Evolutionary conservation across 768 basidiomycete genomes (phyloP).

Genomic region (Butyriboletus loyo): DNA sequence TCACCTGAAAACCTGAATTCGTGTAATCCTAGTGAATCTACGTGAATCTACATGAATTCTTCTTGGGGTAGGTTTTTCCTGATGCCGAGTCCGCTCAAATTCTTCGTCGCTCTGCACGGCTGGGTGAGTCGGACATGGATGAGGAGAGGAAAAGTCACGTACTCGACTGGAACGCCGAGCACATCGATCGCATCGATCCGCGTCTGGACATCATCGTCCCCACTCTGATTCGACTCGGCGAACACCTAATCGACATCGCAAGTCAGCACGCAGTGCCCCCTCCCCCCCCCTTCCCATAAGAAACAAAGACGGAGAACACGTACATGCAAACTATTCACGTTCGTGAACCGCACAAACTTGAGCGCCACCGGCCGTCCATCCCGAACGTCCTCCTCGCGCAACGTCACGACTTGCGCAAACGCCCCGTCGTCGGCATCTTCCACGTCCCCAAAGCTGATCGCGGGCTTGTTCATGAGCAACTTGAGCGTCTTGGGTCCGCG

Average conservation of each 20-base stretch:
- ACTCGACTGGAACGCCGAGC: conserved; percentile 59
- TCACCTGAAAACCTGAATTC: too few relatives aligned
- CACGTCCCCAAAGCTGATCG: conserved; percentile 66
- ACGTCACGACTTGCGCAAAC: conserved; percentile 55
- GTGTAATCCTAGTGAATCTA: too few relatives aligned
- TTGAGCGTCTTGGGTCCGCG: conserved; percentile 63
- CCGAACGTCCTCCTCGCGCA: conserved; percentile 47
- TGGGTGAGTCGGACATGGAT: conserved; percentile 1
- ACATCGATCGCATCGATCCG: conserved; percentile 67
- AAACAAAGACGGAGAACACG: background rate
- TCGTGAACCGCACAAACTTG: conserved; percentile 68
- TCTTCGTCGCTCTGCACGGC: conserved; percentile 34
- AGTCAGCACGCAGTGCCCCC: background rate
- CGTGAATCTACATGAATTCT: too few relatives aligned
- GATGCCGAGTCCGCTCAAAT: conserved; percentile 40
- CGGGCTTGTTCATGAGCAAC: conserved; percentile 56
- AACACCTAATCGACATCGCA: conserved; percentile 50
- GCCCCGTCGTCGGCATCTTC: conserved; percentile 47
- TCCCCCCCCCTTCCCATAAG: background rate
- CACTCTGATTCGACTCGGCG: conserved; percentile 63
- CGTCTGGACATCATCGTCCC: conserved; percentile 49
- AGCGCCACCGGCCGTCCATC: conserved; percentile 46
- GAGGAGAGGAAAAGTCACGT: conserved; percentile 22
- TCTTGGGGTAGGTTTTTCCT: too few relatives aligned
- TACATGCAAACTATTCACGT: conserved; percentile 64